phyloP scores from a whole-genome alignment of 2,329 filamentous ascomycete genomes.

The Cylindrodendrum hubeiense region DNA sequence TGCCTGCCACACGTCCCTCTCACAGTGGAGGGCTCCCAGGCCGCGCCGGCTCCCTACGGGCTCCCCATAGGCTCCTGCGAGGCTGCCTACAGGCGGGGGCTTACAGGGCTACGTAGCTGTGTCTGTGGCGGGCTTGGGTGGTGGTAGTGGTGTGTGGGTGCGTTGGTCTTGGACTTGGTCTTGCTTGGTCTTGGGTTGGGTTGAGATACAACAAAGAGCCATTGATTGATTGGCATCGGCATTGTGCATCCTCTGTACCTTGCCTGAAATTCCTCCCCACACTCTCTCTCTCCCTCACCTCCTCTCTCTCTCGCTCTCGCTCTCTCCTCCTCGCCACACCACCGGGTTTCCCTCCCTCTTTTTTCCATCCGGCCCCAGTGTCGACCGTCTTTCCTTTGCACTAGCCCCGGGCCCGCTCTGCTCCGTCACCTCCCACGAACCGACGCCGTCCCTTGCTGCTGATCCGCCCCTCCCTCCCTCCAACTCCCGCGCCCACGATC shows the following conservation, averaged over 20 bases:
- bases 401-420: constrained; percentile 26
- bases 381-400: constrained; percentile 31
- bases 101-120: constrained; percentile 26
- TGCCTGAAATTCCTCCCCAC: neutral
- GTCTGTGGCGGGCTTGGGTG: neutral
- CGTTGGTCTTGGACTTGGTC: constrained; percentile 1
- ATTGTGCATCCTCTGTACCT: constrained; percentile 15
- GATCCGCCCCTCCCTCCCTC: constrained; percentile 22
- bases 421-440: constrained; percentile 7
- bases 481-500: constrained; percentile 8
- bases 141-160: neutral
- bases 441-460: constrained; percentile 26
- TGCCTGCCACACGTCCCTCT: constrained; percentile 28
- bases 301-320: constrained; percentile 18
- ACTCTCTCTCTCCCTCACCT: constrained; percentile 5
- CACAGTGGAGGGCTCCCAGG: constrained; percentile 26
- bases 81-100: constrained; percentile 22
- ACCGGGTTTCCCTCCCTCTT: constrained; percentile 18
- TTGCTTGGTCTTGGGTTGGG: constrained; percentile 18
- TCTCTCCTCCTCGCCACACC: constrained; percentile 20
- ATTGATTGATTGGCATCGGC: constrained; percentile 24
- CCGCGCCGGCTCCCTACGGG: constrained; percentile 14
- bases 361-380: constrained; percentile 22
- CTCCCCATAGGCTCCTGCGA: constrained; percentile 16
- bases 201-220: constrained; percentile 14